phyloP scores from a whole-genome alignment of 2,329 filamentous ascomycete species.

The Fusarium goolgardi region DNA sequence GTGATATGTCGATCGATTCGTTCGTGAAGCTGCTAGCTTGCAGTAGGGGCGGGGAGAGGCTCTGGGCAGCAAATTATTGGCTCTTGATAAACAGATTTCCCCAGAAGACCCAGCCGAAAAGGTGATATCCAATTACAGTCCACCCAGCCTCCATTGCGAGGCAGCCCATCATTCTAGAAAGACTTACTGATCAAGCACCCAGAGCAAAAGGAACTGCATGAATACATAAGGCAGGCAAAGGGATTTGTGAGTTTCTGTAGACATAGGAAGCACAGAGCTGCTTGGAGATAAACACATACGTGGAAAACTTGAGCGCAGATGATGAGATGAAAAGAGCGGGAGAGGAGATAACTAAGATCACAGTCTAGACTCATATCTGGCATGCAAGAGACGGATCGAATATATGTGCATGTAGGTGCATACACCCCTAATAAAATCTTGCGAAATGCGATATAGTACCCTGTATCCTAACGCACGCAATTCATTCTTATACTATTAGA shows the following conservation, averaged over 20 bases:
- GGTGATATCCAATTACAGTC: slow-evolving; percentile 22
- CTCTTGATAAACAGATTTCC: slow-evolving; percentile 19
- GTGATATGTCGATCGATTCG: slow-evolving; percentile 45
- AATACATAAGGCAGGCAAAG: not conserved
- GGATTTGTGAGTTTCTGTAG: not conserved
- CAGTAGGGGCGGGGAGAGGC: slow-evolving; percentile 26
- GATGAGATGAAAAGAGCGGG: not conserved
- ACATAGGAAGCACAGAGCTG: not conserved
- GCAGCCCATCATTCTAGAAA: slow-evolving; percentile 17
- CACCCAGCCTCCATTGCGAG: slow-evolving; percentile 21
- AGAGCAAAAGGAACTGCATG: not conserved
- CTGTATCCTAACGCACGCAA: not conserved
- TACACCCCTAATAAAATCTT: slow-evolving; percentile 3
- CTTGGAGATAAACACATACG: not conserved
- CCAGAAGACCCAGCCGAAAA: slow-evolving; percentile 29
- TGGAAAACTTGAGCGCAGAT: not conserved
- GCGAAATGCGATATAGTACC: not conserved
- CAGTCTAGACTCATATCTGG: not conserved
- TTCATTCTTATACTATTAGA: not conserved
- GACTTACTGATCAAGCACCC: not conserved
- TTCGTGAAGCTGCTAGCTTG: slow-evolving; percentile 39
- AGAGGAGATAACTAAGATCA: not conserved
- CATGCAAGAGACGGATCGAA: slow-evolving; percentile 14
- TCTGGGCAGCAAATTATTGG: slow-evolving; percentile 27
- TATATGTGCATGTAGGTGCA: not conserved